phyloP scores from a whole-genome alignment of 495 filamentous ascomycete species.

The Emericellopsis terricola region DNA sequence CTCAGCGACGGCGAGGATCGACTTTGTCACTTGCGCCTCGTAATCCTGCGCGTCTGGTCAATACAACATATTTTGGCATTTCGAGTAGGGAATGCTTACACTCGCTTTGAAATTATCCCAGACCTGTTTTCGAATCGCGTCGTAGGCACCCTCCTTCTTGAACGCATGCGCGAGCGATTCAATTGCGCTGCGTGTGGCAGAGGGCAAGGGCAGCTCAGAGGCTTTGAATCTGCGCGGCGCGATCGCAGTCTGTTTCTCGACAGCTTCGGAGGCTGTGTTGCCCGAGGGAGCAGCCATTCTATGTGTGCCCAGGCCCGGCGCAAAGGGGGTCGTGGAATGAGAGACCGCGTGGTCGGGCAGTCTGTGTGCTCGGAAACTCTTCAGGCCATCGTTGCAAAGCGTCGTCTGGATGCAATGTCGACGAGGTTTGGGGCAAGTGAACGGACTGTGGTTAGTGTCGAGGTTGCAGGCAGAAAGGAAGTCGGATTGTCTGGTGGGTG shows the following conservation, averaged over 20 bases:
- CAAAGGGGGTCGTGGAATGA: too few relatives aligned
- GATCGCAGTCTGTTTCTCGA: neutral
- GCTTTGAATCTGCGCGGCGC: constrained; percentile 61
- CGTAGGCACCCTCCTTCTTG: constrained; percentile 84
- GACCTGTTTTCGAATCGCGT: constrained; percentile 61
- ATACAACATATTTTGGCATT: constrained; percentile 1
- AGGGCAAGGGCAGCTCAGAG: constrained; percentile 61
- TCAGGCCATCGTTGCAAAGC: too few relatives aligned
- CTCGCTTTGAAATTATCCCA: constrained; percentile 66
- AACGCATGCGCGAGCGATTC: constrained; percentile 63
- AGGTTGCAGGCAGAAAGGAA: too few relatives aligned
- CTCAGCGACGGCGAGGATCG: constrained; percentile 54
- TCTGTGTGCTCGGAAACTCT: too few relatives aligned
- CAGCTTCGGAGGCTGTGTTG: too few relatives aligned
- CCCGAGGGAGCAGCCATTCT: too few relatives aligned
- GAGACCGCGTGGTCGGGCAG: too few relatives aligned
- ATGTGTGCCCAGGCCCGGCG: too few relatives aligned
- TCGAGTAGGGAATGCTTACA: constrained; percentile 30
- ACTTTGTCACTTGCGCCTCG: constrained; percentile 44
- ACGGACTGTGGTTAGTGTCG: too few relatives aligned
- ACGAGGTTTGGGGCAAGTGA: too few relatives aligned
- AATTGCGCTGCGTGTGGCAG: constrained; percentile 53
- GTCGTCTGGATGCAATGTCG: too few relatives aligned
- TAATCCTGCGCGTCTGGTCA: constrained; percentile 34
- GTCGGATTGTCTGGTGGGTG: too few relatives aligned